Base-by-base conservation (phyloP, 2,329 filamentous ascomycete species). In the Hymenoscyphus scutula region DNA sequence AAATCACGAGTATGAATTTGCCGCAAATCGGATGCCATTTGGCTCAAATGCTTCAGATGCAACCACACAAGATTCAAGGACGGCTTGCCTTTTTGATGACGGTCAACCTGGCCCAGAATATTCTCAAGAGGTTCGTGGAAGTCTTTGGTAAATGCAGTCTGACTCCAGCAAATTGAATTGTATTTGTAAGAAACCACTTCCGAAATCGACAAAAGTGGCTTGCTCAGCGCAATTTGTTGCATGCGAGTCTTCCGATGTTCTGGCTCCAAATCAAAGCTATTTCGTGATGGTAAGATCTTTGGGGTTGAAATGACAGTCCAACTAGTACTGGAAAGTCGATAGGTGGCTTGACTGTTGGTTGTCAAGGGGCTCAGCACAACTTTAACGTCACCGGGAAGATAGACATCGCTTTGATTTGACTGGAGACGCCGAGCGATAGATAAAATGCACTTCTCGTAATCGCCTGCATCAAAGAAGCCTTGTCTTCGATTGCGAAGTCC, bases 381-480 rank as follows among this genome's bases (percentile, higher is more conserved):
- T 29, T 34, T n/a, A 19, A 27, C 38, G 37, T 70, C 68, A 6
- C 29, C 4, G 8, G 15, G 17, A 15, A 66, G 62, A 27, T 59
- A n/a, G 11, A 19, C 27, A 54, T 68, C 65, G n/a, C n/a, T n/a
- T n/a, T n/a, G n/a, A n/a, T 23, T 23, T 2, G 6, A 23, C 3
- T 10, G 13, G 4, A 65, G 55, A 34, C 67, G 64, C 6, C n/a
- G 30, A 1, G 11, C 48, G 29, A 70, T 32, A 3, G 53, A 57
- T 56, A 59, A 51, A 10, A 72, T 64, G 53, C 70, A 72, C 54
- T 66, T 38, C n/a, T 65, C 29, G 27, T 70, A 71, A 37, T 71
- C 66, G 2, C n/a, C 5, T 5, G 59, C 11, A 19, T 62, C 45
- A 19, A 66, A 32, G n/a, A 57, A 30, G 6, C 53, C 54, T 19